Conservation (phyloP, 805 yeast genomes). For the Wickerhamomyces kurtzmanii region DNA sequence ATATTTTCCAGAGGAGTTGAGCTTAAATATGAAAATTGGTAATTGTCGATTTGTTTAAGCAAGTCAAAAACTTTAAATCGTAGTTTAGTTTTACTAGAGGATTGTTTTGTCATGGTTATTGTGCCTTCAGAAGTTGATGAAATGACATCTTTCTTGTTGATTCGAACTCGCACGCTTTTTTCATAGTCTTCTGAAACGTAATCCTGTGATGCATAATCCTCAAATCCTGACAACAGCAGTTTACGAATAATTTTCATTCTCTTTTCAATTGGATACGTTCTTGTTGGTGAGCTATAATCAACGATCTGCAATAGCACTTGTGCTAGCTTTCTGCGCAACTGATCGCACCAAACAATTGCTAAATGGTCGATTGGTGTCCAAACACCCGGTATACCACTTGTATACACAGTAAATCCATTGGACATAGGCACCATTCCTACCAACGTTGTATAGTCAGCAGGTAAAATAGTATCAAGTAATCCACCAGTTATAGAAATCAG, state of each 20-base stretch:
- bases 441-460: slow-evolving; percentile 82
- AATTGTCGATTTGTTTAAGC: too few species aligned
- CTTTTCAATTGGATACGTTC: slow-evolving; percentile 39
- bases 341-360: slow-evolving; percentile 96
- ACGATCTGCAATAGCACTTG: slow-evolving; percentile 48
- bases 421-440: slow-evolving; percentile 60
- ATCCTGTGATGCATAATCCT: slow-evolving; percentile 24
- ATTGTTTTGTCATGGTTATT: too few species aligned
- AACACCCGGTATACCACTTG: slow-evolving; percentile 81
- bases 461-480: slow-evolving; percentile 60
- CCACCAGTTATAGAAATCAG: slow-evolving; percentile 90
- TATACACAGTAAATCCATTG: slow-evolving; percentile 75
- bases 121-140: too few species aligned
- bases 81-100: too few species aligned
- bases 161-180: too few species aligned
- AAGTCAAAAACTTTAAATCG: too few species aligned
- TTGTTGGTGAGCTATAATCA: slow-evolving; percentile 33
- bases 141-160: too few species aligned
- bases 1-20: too few species aligned
- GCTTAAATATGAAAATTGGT: too few species aligned
- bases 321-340: slow-evolving; percentile 58
- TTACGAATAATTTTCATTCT: slow-evolving; percentile 51
- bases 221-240: slow-evolving; percentile 46
- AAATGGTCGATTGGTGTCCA: slow-evolving; percentile 94
- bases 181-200: slow-evolving; percentile 5